Base-by-base conservation (phyloP, 192 early-diverging fungal species). In the Linnemannia elongata region DNA sequence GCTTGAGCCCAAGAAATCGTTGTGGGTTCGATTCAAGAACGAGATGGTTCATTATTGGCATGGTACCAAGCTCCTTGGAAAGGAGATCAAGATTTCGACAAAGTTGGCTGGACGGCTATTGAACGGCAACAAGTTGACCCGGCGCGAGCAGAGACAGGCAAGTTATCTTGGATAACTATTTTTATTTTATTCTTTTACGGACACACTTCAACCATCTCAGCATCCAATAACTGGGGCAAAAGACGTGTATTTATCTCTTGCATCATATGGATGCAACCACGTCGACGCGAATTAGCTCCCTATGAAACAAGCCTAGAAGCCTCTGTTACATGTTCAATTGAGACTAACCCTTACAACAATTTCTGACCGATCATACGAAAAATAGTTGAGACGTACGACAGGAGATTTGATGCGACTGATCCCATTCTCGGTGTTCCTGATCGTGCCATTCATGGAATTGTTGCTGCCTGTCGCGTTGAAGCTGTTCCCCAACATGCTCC, bases 401-500 rank as follows among this genome's bases (percentile, higher is more conserved):
- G 93, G 92, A 70, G 98, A 99, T 87, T 88, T 98, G 39, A 77
- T 97, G 52, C 94, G 97, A 22, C 88, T 99, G 73, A 93, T 98
- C 57, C 98, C 98, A 39, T 98, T 99, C 82, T 90, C 96, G 17
- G 92, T 98, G 80, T 97, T 99, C 82, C 78, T 99, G 39, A 90
- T 97, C 66, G 96, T 99, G 45, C 98, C 98, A 55, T 99, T 99
- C 88, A 94, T 97, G 85, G 98, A 99, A 90, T 91, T 99, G n/a
- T 90, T 97, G 63, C 89, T 99, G 47, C 98, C 98, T 17, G 92
- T 99, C 41, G 92, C 96, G 12, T 89, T 99, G 69, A 95, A 96
- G 27, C 87, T 99, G 47, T 99, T 98, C 93, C 98, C 97, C 36
- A 95, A 97, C 88, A 98, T 98, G 97, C 84, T 98, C 63, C 97